phyloP scores from a whole-genome alignment of 73 alveolate species.

The Tetrahymena borealis region DNA sequence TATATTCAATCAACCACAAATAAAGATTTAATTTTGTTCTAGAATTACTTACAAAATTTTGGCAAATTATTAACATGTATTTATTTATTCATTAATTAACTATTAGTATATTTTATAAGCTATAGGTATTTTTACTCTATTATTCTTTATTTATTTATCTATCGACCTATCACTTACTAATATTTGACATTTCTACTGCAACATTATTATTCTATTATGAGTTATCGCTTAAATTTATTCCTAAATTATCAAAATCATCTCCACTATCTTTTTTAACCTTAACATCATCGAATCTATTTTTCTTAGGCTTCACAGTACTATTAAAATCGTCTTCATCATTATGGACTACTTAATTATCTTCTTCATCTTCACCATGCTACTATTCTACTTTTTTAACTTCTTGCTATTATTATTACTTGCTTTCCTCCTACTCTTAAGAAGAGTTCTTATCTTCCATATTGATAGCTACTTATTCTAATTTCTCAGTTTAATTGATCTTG shows the following conservation, averaged over 20 bases:
- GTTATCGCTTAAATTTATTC: not conserved
- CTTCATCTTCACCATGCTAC: not conserved
- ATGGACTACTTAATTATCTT: not conserved
- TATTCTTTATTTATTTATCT: not conserved
- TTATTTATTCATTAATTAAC: no score
- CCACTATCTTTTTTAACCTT: not conserved
- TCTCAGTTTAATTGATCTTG: not conserved
- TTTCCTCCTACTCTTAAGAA: not conserved
- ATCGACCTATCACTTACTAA: not conserved
- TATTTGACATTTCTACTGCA: not conserved
- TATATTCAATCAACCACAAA: not conserved
- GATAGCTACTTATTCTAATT: not conserved
- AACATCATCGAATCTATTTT: not conserved
- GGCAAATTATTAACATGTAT: no score
- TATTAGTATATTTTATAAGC: no score
- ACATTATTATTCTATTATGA: not conserved
- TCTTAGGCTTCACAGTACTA: not conserved
- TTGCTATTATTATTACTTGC: not conserved
- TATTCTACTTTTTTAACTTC: not conserved
- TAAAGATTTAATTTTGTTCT: not conserved
- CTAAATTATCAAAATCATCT: not conserved
- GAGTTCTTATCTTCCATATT: not conserved
- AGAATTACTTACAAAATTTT: no score
- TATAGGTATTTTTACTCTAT: no score
- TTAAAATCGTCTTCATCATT: not conserved